Conservation (phyloP, 2,329 filamentous ascomycete genomes). For the Waltergamsia citrina region DNA sequence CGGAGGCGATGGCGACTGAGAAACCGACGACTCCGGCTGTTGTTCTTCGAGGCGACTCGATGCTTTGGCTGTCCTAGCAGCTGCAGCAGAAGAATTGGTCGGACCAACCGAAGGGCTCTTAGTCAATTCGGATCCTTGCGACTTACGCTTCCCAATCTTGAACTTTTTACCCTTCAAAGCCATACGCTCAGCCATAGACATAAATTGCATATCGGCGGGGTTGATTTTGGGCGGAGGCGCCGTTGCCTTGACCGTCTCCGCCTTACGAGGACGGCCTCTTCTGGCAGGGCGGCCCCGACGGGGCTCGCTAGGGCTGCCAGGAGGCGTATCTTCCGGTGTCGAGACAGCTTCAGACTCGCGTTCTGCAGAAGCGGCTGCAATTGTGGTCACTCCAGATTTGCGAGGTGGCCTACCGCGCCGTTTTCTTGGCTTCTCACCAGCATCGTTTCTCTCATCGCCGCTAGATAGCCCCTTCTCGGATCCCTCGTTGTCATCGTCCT, state of each 20-base stretch:
- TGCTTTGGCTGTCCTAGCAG: background rate
- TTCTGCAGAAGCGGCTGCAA: constrained; percentile 9
- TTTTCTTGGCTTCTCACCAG: constrained; percentile 7
- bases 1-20: too few species aligned
- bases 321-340: background rate
- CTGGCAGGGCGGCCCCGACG: too few species aligned
- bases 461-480: background rate
- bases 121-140: constrained; percentile 1
- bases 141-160: constrained; percentile 33
- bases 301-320: background rate
- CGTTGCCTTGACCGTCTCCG: background rate
- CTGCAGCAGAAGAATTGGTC: background rate
- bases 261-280: constrained; percentile 7
- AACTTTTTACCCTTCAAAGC: constrained; percentile 42
- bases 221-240: constrained; percentile 2
- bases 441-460: constrained; percentile 5
- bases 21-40: background rate
- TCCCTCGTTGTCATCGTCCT: constrained; percentile 3
- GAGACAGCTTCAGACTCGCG: constrained; percentile 1
- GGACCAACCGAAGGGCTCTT: background rate
- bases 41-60: background rate
- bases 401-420: constrained; percentile 16
- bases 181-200: constrained; percentile 51
- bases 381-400: constrained; percentile 14
- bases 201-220: constrained; percentile 20